Conservation (phyloP, 75 land plant genomes). For the Pinus taeda region DNA sequence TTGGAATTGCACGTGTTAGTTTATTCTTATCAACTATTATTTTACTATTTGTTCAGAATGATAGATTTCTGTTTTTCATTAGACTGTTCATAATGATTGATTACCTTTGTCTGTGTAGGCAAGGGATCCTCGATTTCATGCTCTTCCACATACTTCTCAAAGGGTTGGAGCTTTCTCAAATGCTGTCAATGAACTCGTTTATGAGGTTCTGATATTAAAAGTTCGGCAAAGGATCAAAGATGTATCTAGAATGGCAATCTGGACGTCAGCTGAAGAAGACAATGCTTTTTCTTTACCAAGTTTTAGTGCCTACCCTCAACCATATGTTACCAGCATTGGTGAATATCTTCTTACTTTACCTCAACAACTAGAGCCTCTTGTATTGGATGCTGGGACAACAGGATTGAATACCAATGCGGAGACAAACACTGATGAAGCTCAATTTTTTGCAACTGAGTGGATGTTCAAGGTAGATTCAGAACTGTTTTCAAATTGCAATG, state of each 20-base stretch:
- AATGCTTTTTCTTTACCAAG: conserved; percentile 75
- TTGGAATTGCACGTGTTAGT: no score
- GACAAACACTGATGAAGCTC: conserved; percentile 71
- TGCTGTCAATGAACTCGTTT: conserved; percentile 94
- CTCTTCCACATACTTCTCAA: conserved; percentile 89
- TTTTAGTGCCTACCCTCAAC: conserved; percentile 88
- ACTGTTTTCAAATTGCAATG: not conserved
- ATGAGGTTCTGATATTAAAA: conserved; percentile 94
- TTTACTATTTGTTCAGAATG: no score
- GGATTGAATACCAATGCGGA: conserved; percentile 33
- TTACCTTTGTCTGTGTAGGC: conserved; percentile 47
- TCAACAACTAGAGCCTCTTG: conserved; percentile 92
- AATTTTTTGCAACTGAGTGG: conserved; percentile 98
- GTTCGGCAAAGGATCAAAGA: conserved; percentile 73
- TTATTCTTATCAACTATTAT: no score
- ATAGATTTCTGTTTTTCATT: no score
- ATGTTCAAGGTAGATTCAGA: conserved; percentile 91
- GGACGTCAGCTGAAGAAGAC: conserved; percentile 81
- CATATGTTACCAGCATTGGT: conserved; percentile 86
- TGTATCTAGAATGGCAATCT: conserved; percentile 69
- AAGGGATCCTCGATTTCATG: conserved; percentile 96
- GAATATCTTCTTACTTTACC: conserved; percentile 98
- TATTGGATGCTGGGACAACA: conserved; percentile 48
- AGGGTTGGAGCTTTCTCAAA: conserved; percentile 85
- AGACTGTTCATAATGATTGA: no score